Evolutionary conservation across 345 rosid species (phyloP).

Genomic region (Heritiera littoralis): DNA sequence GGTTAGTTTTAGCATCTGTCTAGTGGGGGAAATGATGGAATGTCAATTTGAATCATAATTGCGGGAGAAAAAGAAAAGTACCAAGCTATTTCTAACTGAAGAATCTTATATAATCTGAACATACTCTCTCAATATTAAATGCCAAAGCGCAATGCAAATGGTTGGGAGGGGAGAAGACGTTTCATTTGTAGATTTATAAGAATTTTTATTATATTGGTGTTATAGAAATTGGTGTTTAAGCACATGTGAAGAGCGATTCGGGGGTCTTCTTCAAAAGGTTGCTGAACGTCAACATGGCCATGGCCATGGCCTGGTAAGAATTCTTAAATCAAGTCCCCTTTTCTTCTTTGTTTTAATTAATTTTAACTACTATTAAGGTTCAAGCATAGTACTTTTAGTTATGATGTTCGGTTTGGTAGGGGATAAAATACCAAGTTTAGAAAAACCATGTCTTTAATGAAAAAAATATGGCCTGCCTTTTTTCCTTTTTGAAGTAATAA

Average conservation of each 20-base stretch:
- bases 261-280: background rate
- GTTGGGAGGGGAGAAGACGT: background rate
- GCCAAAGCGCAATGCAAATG: background rate
- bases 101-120: background rate
- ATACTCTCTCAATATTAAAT: background rate
- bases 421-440: background rate
- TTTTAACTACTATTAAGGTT: background rate
- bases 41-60: background rate
- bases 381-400: background rate
- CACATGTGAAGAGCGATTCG: constrained; percentile 15
- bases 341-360: background rate
- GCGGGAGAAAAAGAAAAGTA: background rate
- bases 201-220: background rate
- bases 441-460: background rate
- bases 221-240: background rate
- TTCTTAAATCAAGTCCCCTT: background rate
- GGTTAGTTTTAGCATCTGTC: background rate
- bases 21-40: background rate
- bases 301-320: constrained; percentile 10
- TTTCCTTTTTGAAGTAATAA: background rate
- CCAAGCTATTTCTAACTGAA: background rate
- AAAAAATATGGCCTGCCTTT: background rate
- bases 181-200: background rate
- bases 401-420: background rate
- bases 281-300: background rate